Percentiles rank a stretch among this genome's conserved stretches.
phyloP scores from a whole-genome alignment of 768 basidiomycete species.

The Trametes villosa region DNA sequence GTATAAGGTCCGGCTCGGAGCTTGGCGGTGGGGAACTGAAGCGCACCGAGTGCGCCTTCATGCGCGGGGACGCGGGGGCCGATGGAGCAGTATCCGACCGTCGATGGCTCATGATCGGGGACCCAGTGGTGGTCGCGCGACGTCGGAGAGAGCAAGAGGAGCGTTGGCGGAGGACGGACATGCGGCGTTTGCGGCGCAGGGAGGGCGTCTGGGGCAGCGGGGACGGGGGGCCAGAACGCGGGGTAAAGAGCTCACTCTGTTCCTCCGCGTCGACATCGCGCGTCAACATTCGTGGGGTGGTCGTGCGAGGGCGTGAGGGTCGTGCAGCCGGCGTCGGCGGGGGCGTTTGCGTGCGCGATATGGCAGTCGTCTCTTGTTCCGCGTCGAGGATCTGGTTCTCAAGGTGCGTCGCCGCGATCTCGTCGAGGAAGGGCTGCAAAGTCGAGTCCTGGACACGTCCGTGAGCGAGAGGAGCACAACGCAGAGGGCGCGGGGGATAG shows the following conservation, averaged over 20 bases:
- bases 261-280: slow-evolving; percentile 6
- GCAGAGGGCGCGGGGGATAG: not conserved
- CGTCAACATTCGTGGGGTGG: slow-evolving; percentile 16
- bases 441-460: slow-evolving; percentile 16
- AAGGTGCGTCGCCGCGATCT: slow-evolving; percentile 15
- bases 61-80: slow-evolving; percentile 1
- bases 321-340: slow-evolving; percentile 9
- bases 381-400: slow-evolving; percentile 12
- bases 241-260: slow-evolving; percentile 17
- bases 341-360: too few relatives aligned
- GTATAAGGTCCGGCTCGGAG: slow-evolving; percentile 11
- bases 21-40: slow-evolving; percentile 18
- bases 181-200: slow-evolving; percentile 25
- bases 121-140: slow-evolving; percentile 14
- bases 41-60: slow-evolving; percentile 13
- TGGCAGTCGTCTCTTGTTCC: not conserved
- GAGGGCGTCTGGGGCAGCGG: slow-evolving; percentile 15
- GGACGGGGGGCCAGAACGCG: slow-evolving; percentile 9
- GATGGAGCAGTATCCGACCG: slow-evolving; percentile 11
- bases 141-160: slow-evolving; percentile 32
- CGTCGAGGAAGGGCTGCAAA: slow-evolving; percentile 22
- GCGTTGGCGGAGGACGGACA: slow-evolving; percentile 26
- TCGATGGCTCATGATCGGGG: slow-evolving; percentile 1
- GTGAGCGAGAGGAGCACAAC: not conserved
- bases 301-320: slow-evolving; percentile 10